Evolutionary conservation across 2,329 filamentous ascomycete species (phyloP), one percentile per base, ranked within the genome.

Genomic region (Colletotrichum filicis): DNA sequence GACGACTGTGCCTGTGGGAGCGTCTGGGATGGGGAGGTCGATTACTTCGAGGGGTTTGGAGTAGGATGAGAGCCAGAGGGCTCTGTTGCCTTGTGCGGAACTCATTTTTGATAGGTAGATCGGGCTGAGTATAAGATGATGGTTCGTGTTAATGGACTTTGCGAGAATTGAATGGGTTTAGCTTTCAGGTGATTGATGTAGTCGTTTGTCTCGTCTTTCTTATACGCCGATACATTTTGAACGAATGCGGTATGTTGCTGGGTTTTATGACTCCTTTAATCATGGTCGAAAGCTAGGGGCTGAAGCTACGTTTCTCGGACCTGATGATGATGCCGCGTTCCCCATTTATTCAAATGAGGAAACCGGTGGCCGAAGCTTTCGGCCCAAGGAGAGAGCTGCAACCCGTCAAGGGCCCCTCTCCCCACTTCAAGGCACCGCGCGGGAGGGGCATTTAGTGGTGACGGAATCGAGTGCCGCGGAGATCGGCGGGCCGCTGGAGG

Each of bases 1-100:
- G n/a, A 75, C 73, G 61, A 74, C 69, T 22, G 76, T 75, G 37
- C 77, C 77, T 2, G 56, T 68, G 4, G 65, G 60, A 5, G 76
- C 72, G 0, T 68, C 62, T n/a, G 77, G 77, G 11, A 78, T 67
- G 16, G 77, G 75, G 11, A 76, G 66, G 49, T 64, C 30, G 35
- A 67, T 55, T 16, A 71, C n/a, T 42, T 55, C 14, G 9, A 64
- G 61, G 12, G 71, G 58, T 61, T 71, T 59, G 11, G 28, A n/a
- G 62, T 66, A 71, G 16, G 71, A 74, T 8, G 71, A 59, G 16
- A 71, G 58, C 63, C 63, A 72, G 24, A 68, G 68, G 30, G 68
- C 71, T 9, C 59, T 55, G 55, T 74, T 72, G 26, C 19, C 46
- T 22, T 14, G 37, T 22, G 24, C 14, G 6, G 66, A 57, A 56